These are phyloP conservation scores for Aspergillus sp. DNA, from an alignment of 2,329 filamentous ascomycete species.

Conservation along the genomic window DNA sequence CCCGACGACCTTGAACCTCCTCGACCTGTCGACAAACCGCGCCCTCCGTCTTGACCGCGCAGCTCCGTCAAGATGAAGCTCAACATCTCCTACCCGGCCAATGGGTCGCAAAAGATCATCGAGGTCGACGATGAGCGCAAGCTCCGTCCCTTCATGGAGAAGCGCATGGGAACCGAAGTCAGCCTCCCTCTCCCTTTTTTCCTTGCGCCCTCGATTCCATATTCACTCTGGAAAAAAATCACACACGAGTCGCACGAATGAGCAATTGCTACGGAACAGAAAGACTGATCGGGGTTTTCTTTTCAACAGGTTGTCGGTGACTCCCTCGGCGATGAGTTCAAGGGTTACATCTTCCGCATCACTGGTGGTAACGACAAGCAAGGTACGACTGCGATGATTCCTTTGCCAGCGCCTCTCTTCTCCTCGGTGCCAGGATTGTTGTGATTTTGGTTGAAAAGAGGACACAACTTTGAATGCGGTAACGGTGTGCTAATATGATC, in stretches of 20 bases:
- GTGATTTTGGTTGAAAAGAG: neutral
- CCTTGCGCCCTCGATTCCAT: slow-evolving; percentile 2
- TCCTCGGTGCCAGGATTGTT: neutral
- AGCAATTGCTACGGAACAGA: slow-evolving; percentile 10
- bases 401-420: neutral
- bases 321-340: slow-evolving; percentile 97
- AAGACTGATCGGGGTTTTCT: slow-evolving; percentile 32
- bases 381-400: slow-evolving; percentile 45
- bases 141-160: slow-evolving; percentile 98
- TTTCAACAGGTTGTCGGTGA: slow-evolving; percentile 75
- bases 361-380: slow-evolving; percentile 99
- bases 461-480: neutral
- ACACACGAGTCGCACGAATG: slow-evolving; percentile 6
- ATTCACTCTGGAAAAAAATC: slow-evolving; percentile 7
- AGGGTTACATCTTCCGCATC: slow-evolving; percentile 99
- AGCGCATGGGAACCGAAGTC: slow-evolving; percentile 69
- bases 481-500: slow-evolving; percentile 24
- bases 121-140: slow-evolving; percentile 99
- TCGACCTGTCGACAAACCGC: slow-evolving; percentile 41
- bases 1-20: slow-evolving; percentile 35
- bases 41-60: slow-evolving; percentile 48
- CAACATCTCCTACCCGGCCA: slow-evolving; percentile 89
- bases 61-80: slow-evolving; percentile 68
- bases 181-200: slow-evolving; percentile 25
- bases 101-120: slow-evolving; percentile 99